Conservation (phyloP, 1,284 basidiomycete genomes). For the Ganoderma meredithae region DNA sequence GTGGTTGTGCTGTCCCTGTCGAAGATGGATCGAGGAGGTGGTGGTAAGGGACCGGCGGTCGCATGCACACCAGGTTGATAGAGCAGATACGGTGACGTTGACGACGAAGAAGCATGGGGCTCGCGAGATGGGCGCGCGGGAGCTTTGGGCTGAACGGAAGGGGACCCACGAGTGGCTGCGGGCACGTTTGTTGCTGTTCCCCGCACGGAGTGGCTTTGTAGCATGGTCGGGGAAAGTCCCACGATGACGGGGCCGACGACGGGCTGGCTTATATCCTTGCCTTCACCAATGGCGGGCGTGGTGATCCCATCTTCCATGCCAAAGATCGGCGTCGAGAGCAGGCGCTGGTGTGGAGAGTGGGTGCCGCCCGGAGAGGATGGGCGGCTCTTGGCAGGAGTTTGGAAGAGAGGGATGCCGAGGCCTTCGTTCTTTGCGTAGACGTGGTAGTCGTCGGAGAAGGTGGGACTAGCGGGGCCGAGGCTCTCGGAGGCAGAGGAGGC, state of each 20-base stretch:
- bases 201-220: conserved; percentile 25
- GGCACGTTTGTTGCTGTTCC: conserved; percentile 5
- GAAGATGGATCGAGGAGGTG: conserved; percentile 65
- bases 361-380: conserved; percentile 52
- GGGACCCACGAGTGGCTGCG: conserved; percentile 10
- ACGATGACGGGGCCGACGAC: conserved; percentile 67
- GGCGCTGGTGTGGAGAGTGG: conserved; percentile 26
- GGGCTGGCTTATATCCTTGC: conserved; percentile 61
- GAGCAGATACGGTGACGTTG: conserved; percentile 51
- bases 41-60: conserved; percentile 74
- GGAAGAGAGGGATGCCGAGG: conserved; percentile 54
- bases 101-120: conserved; percentile 19
- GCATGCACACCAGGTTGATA: conserved; percentile 75
- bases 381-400: conserved; percentile 55
- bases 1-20: conserved; percentile 45
- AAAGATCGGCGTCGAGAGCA: conserved; percentile 29
- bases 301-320: conserved; percentile 38
- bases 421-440: conserved; percentile 27
- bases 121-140: conserved; percentile 20
- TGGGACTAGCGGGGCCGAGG: conserved; percentile 29
- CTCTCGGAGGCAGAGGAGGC: conserved; percentile 31
- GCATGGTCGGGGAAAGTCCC: conserved; percentile 45
- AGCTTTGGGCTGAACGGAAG: conserved; percentile 19
- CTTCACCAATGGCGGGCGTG: conserved; percentile 66
- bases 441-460: conserved; percentile 30